A percentile compares a stretch with the other conserved stretches of the same genome.
phyloP scores from a whole-genome alignment of 192 early-diverging fungal genomes.

The Podila clonocystis region DNA sequence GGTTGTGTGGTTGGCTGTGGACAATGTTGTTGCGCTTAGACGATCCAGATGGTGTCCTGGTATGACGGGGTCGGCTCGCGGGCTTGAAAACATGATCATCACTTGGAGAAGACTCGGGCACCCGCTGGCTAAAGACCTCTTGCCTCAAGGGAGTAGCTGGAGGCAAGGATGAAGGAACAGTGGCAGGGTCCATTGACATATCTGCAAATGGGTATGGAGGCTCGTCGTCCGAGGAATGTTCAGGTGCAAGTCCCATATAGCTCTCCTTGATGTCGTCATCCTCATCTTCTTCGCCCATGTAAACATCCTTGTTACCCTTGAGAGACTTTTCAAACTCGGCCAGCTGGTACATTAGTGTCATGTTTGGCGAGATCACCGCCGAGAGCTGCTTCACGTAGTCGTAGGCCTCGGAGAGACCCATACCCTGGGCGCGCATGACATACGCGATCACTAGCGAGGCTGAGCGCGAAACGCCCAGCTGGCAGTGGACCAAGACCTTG shows the following conservation, averaged over 20 bases:
- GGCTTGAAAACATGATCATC: not conserved
- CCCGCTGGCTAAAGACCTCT: conserved; percentile 29
- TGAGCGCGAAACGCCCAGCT: conserved; percentile 76
- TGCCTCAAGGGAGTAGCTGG: conserved; percentile 16
- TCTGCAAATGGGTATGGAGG: conserved; percentile 45
- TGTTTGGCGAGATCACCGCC: conserved; percentile 47
- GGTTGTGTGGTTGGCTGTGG: not conserved
- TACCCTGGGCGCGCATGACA: conserved; percentile 67
- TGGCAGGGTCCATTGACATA: conserved; percentile 5
- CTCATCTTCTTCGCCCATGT: conserved; percentile 20
- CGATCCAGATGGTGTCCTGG: not conserved
- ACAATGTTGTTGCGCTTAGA: not conserved
- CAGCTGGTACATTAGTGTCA: conserved; percentile 50
- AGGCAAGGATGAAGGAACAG: not conserved
- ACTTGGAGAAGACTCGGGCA: conserved; percentile 14
- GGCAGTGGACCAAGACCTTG: conserved; percentile 76
- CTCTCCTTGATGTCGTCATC: not conserved
- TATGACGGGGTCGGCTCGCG: not conserved
- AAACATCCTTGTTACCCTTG: conserved; percentile 4
- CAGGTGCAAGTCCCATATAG: not conserved
- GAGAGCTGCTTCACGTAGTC: conserved; percentile 50
- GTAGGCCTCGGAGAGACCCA: conserved; percentile 67
- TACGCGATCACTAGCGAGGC: conserved; percentile 73
- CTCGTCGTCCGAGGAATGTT: conserved; percentile 10
- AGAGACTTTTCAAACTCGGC: conserved; percentile 46